Base-by-base conservation (phyloP, 352 stramenopile genomes). In the Pythium coloratum region DNA sequence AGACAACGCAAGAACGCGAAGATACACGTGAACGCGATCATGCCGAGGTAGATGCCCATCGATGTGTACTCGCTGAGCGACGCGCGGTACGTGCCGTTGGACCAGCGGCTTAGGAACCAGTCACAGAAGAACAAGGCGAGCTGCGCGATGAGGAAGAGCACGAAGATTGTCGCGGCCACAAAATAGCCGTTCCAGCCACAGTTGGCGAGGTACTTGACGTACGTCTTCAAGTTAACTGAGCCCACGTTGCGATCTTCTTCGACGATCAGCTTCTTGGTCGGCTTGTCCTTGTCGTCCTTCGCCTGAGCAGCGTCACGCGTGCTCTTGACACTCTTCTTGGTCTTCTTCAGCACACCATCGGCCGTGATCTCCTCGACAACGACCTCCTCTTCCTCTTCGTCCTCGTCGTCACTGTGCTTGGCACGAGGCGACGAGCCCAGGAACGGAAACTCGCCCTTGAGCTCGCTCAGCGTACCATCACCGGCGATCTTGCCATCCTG, bases 91-190 rank as follows among this genome's bases (percentile, higher is more conserved):
- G 59, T 34, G 47, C 26, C 71, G 42, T 84, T 76, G 2, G 78
- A 72, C 80, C 78, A 87, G 30, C 75, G 70, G 55, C 76, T 84
- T 16, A 86, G 46, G 36, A 84, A 88, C 74, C 72, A 88, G 54
- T 88, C 80, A 46, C 67, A 78, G 33, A 79, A 77, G 59, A 86
- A 83, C 13, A 85, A 51, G 1, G 69, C 66, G 7, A 82, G 55
- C 67, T 88, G 79, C 2, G 79, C 74, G 32, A 81, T 49, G 2
- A 65, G 67, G 47, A 86, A 86, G 10, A 84, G 57, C 3, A 62
- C 18, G 8, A 80, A 33, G 50, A 86, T 77, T 0, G 64, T 64
- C 1, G 40, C 50, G 0, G 38, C 66, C 2, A 89, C 55, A 1
- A 80, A 20, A 14, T 69, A 69, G 28, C 74, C 80, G 51, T 82